Base-by-base conservation (phyloP, 2,329 filamentous ascomycete genomes). In the Alternaria alternata region DNA sequence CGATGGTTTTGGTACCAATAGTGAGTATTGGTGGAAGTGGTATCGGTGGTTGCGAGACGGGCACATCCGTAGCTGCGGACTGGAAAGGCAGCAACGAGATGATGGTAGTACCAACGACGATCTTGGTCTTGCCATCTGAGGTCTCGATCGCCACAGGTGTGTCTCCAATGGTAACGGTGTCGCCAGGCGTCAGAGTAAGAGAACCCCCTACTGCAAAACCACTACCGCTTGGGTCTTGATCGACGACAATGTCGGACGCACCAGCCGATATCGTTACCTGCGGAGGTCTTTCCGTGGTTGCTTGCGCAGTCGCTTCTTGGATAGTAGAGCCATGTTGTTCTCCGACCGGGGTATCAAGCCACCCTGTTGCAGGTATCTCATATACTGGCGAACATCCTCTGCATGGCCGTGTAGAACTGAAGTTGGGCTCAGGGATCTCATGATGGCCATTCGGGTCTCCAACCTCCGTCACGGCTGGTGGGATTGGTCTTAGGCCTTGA, bases 391-490 rank as follows among this genome's bases (percentile, higher is more conserved):
- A 70, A 48, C 72, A 76, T 54, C 69, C 67, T 58, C 59, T 58
- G 51, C 74, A 76, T 1, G 66, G 59, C 22, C 61, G 61, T 8
- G 74, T 76, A 24, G 58, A 62, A 41, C 61, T 71, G 43, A 75
- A 71, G 30, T 73, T 66, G 30, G 71, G 73, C 56, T 75, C 73
- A 7, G 68, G 64, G 24, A 75, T 71, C 39, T 76, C 74, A 57
- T 75, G 68, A 49, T 75, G 73, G 9, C 73, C 74, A 42, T 74
- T 61, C 1, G 72, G 73, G 24, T 74, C 66, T 18, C 72, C 73
- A 7, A 64, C 55, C 11, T 66, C 61, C 30, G 66, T 72, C 39
- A 63, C 68, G 12, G 63, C 63, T 22, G 66, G 63, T 22, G 71
- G 69, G 48, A 72, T 69, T 24, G 72, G 73, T 59, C 49, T 59